phyloP scores from a whole-genome alignment of 176 grass and related monocot genomes.

The Carex parvula region DNA sequence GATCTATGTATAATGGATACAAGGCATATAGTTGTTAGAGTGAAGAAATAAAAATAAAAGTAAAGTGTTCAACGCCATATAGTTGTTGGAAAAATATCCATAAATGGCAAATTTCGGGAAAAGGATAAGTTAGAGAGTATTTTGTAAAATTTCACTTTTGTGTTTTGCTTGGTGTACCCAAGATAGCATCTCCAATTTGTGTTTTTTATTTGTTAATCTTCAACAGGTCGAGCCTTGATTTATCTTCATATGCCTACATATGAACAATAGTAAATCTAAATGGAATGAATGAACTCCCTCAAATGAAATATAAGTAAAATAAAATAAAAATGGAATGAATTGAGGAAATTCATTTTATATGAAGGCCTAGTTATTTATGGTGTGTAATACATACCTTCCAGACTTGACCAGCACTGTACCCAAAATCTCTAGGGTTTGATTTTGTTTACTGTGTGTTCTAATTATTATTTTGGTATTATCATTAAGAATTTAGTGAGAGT shows the following conservation, averaged over 20 bases:
- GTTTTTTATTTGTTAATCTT: too few relatives aligned
- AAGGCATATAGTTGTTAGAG: too few relatives aligned
- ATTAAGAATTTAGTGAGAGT: neutral
- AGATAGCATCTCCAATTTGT: too few relatives aligned
- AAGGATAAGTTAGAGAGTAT: too few relatives aligned
- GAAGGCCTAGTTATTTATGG: neutral
- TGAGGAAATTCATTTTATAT: neutral
- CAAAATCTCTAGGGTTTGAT: neutral
- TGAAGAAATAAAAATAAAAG: too few relatives aligned
- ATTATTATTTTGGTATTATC: neutral
- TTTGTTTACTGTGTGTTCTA: neutral
- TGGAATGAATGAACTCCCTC: neutral
- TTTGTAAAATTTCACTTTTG: too few relatives aligned
- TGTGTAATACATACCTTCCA: neutral
- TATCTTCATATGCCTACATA: neutral
- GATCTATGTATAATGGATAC: too few relatives aligned
- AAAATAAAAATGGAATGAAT: slow-evolving; percentile 1
- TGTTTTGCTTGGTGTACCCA: too few relatives aligned
- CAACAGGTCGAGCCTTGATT: neutral
- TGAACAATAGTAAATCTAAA: neutral
- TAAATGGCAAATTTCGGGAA: too few relatives aligned
- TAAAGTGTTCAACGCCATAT: too few relatives aligned
- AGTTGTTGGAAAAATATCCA: too few relatives aligned
- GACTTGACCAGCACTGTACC: neutral
- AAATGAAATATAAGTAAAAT: neutral